phyloP scores from a whole-genome alignment of 345 rosid species.

The Capsella bursapastoris region DNA sequence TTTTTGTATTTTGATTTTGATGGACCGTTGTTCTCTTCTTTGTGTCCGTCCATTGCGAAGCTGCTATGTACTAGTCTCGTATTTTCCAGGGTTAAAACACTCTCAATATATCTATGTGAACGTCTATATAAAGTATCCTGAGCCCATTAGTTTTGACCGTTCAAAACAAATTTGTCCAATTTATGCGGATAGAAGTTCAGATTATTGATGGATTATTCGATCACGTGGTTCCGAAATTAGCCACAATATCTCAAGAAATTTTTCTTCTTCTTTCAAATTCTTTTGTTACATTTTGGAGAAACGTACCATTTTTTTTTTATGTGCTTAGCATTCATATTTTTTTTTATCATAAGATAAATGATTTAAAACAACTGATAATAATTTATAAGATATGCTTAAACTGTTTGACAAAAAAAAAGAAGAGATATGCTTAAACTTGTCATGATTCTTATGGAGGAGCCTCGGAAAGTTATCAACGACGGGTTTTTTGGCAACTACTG shows the following conservation, averaged over 20 bases:
- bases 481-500: background rate
- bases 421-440: background rate
- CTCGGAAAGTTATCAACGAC: background rate
- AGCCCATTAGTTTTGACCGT: constrained; percentile 9
- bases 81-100: background rate
- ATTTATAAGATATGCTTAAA: background rate
- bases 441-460: constrained; percentile 1
- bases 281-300: background rate
- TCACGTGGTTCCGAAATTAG: constrained; percentile 18
- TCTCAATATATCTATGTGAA: background rate
- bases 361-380: background rate
- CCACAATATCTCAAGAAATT: background rate
- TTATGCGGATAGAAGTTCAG: background rate
- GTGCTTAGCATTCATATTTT: background rate
- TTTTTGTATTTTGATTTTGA: background rate
- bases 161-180: background rate
- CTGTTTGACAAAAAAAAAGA: too few species aligned
- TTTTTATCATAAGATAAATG: background rate
- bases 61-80: background rate
- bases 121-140: constrained; percentile 18
- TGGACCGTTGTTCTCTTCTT: background rate
- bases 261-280: background rate
- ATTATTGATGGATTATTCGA: background rate
- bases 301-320: background rate
- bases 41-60: constrained; percentile 19